Evolutionary conservation across 306 rosid species (phyloP), one percentile per base, ranked within the genome.

Genomic region (Trifolium subterraneum): DNA sequence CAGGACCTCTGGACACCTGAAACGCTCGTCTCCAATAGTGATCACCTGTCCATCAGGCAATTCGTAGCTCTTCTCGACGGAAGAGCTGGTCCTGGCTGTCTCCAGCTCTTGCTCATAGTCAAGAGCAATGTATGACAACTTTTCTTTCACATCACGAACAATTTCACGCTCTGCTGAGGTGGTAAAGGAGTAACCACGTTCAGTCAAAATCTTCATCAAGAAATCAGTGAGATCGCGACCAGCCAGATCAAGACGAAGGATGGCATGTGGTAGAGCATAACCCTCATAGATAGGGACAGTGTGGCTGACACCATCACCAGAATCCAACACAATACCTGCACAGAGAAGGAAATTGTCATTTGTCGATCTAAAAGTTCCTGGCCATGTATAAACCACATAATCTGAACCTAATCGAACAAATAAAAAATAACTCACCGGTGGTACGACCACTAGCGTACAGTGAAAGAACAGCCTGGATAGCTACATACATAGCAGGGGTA

Each of bases 251-350:
- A 94, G 98, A 83, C 98, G 97, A 80, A 94, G 98, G 88, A 94
- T 94, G 81, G 98, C 98, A 64, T 94, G 98, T 58, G 98, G 98
- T 35, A 94, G 97, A 45, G 98, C 98, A 82, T 91, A 94, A 39
- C 98, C 98, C 88, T 94, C 98, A 0, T 94, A 94, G 65, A 94
- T 94, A 44, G 98, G 98, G 61, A 94, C 98, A 14, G 98, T 94
- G 78, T 94, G 98, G 75, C 98, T 94, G 80, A 94, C 98, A 87
- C 98, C 98, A 82, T 94, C 98, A 84, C 98, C 98, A 71, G 98
- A 91, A 82, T 94, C 98, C 65, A 94, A 55, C 84, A 94, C 98
- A 84, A 94, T 94, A 84, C 98, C 98, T 94, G 73, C 51, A 83
- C 10, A 74, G 56, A 23, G 62, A 83, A 74, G 13, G 39, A 8